A percentile compares a stretch with the other conserved stretches of the same genome.
Evolutionary conservation across 768 basidiomycete genomes (phyloP).

Genomic region (Filobasidium floriforme): DNA sequence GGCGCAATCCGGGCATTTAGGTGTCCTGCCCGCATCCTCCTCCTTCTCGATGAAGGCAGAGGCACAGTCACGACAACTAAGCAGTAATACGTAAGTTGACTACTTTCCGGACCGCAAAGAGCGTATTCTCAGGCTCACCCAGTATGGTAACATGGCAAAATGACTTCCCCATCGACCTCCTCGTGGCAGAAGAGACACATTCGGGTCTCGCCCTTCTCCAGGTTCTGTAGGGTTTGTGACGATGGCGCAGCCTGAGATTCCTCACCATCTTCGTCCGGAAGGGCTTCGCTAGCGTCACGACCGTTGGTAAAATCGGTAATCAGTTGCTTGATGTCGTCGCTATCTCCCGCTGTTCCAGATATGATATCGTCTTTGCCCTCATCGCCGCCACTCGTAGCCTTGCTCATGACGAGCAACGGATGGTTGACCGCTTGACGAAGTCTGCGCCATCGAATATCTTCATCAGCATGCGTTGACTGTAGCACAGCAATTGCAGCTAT

Average conservation of each 20-base stretch:
- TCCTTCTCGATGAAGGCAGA: constrained; percentile 62
- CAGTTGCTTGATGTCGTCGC: constrained; percentile 53
- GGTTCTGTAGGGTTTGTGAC: constrained; percentile 56
- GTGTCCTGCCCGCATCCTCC: constrained; percentile 62
- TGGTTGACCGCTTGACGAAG: constrained; percentile 88
- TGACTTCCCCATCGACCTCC: constrained; percentile 54
- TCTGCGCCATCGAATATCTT: constrained; percentile 46
- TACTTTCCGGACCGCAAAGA: no score
- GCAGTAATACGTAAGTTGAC: not conserved
- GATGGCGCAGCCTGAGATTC: constrained; percentile 48
- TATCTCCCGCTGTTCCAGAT: constrained; percentile 18
- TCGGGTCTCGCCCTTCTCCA: constrained; percentile 27
- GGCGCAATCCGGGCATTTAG: constrained; percentile 69
- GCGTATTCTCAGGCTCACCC: no score
- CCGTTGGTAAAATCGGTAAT: constrained; percentile 53
- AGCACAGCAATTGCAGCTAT: constrained; percentile 7
- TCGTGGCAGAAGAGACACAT: constrained; percentile 45
- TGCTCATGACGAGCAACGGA: constrained; percentile 66
- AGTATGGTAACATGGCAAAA: constrained; percentile 40
- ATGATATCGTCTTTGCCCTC: constrained; percentile 44
- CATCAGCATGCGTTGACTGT: constrained; percentile 14
- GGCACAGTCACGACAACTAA: constrained; percentile 85
- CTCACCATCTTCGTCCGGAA: constrained; percentile 26
- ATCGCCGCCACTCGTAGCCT: constrained; percentile 46
- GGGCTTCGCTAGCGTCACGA: constrained; percentile 42